phyloP scores from a whole-genome alignment of 1,284 basidiomycete genomes.

The Cryptococcus amylolentus region DNA sequence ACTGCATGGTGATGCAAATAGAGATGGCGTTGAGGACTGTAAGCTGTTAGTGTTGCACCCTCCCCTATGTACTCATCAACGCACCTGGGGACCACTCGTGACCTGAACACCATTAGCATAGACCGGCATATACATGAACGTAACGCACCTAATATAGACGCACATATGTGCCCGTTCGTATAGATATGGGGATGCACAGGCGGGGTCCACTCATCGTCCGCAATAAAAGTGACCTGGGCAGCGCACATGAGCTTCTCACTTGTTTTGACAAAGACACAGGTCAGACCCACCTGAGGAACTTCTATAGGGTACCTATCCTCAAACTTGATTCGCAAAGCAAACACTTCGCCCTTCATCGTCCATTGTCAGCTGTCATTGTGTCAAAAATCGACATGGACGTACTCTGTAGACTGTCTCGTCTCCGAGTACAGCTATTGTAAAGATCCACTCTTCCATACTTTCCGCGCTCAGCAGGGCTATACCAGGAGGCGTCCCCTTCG shows the following conservation, averaged over 20 bases:
- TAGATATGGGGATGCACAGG: slow-evolving; percentile 50
- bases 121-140: neutral
- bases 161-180: slow-evolving; percentile 51
- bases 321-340: slow-evolving; percentile 43
- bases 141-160: slow-evolving; percentile 41
- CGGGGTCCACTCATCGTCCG: slow-evolving; percentile 32
- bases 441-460: slow-evolving; percentile 38
- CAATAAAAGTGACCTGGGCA: slow-evolving; percentile 47
- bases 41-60: neutral
- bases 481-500: slow-evolving; percentile 42
- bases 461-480: slow-evolving; percentile 38
- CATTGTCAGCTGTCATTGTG: slow-evolving; percentile 3
- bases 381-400: slow-evolving; percentile 1
- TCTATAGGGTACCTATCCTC: slow-evolving; percentile 47
- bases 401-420: slow-evolving; percentile 46
- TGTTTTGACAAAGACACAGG: too few relatives aligned
- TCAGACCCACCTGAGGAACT: slow-evolving; percentile 35
- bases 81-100: slow-evolving; percentile 47
- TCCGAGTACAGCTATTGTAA: slow-evolving; percentile 41
- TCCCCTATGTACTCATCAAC: neutral
- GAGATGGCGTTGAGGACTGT: slow-evolving; percentile 47
- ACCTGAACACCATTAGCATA: slow-evolving; percentile 19
- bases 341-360: slow-evolving; percentile 37
- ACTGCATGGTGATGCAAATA: slow-evolving; percentile 51
- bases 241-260: too few relatives aligned